Evolutionary conservation across 1,139 yeast species (phyloP).

Genomic region (Yamadazyma siamensis): DNA sequence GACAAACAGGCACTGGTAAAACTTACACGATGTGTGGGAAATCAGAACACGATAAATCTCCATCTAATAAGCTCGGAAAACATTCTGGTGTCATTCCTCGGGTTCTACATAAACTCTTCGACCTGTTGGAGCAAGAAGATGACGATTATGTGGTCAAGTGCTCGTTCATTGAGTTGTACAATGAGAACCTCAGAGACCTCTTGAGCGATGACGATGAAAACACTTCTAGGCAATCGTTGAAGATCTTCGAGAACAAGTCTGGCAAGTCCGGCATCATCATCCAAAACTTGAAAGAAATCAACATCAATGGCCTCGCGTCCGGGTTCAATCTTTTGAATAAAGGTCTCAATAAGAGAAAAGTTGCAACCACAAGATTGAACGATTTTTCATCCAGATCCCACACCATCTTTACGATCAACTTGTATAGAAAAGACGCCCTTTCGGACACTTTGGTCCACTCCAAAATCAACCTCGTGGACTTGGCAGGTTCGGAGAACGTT

Average conservation of each 20-base stretch:
- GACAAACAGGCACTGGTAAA: constrained; percentile 89
- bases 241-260: constrained; percentile 48
- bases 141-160: constrained; percentile 61
- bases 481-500: constrained; percentile 87
- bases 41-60: constrained; percentile 18
- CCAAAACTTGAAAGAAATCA: constrained; percentile 56
- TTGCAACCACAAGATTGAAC: constrained; percentile 69
- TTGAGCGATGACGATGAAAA: constrained; percentile 39
- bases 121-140: constrained; percentile 25
- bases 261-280: constrained; percentile 26
- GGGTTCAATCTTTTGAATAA: constrained; percentile 52
- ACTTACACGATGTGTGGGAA: constrained; percentile 86
- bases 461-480: constrained; percentile 76
- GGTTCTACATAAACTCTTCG: constrained; percentile 53
- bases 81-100: constrained; percentile 71
- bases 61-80: neutral
- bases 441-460: constrained; percentile 48
- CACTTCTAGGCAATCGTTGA: constrained; percentile 25
- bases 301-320: constrained; percentile 48
- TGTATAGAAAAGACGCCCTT: constrained; percentile 45
- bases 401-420: constrained; percentile 62
- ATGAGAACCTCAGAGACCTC: constrained; percentile 67
- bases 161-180: constrained; percentile 70
- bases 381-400: constrained; percentile 71
- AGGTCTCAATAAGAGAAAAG: constrained; percentile 58